A percentile compares a stretch with the other conserved stretches of the same genome.
Evolutionary conservation across 1,139 yeast genomes (phyloP).

Genomic region (Yamadazyma taylorii): DNA sequence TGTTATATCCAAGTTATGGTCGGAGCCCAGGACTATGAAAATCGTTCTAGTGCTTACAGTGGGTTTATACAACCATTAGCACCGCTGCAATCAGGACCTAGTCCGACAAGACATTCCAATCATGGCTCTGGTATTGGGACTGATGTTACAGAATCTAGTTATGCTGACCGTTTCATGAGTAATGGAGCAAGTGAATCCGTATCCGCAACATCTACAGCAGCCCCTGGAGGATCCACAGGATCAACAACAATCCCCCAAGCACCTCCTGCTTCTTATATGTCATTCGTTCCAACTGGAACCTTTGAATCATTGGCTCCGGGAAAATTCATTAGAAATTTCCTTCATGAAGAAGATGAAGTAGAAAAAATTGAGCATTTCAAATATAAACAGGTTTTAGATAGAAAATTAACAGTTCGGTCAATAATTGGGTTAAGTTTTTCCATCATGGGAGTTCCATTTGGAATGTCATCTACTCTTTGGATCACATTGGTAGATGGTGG

Average conservation of each 20-base stretch:
- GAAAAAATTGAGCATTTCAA: constrained; percentile 69
- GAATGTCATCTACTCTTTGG: constrained; percentile 68
- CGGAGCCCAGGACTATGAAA: not conserved
- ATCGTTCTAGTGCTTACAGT: not conserved
- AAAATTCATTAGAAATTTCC: constrained; percentile 20
- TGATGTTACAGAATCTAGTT: not conserved
- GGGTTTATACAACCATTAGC: not conserved
- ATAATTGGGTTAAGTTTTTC: constrained; percentile 75
- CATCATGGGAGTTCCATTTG: constrained; percentile 77
- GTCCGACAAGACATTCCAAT: not conserved
- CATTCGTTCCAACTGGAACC: constrained; percentile 17
- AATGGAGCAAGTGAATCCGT: too few relatives aligned
- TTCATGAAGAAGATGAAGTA: constrained; percentile 38
- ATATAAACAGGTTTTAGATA: constrained; percentile 66
- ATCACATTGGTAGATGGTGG: constrained; percentile 73
- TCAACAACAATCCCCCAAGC: constrained; percentile 4
- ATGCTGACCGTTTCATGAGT: constrained; percentile 1
- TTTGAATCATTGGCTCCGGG: constrained; percentile 21
- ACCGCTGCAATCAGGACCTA: not conserved
- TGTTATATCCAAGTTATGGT: not conserved
- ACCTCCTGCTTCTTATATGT: constrained; percentile 21
- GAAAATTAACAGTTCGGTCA: constrained; percentile 64
- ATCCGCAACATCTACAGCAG: too few relatives aligned
- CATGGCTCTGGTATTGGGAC: not conserved
- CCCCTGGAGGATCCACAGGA: too few relatives aligned